phyloP scores from a whole-genome alignment of 2,329 filamentous ascomycete species.

The Colletotrichum paranaense region DNA sequence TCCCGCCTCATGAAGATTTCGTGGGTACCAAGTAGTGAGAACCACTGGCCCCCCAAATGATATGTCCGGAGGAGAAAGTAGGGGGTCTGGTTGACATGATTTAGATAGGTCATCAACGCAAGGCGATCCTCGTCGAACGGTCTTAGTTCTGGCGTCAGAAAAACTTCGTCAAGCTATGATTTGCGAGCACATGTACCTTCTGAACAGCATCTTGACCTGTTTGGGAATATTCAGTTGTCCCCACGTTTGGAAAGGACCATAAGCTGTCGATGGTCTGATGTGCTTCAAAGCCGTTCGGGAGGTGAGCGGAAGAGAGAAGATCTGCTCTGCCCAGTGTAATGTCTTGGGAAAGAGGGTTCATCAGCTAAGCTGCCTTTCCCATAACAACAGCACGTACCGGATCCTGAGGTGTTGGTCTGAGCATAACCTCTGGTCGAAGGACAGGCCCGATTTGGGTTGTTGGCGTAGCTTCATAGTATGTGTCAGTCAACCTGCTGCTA shows the following conservation, averaged over 20 bases:
- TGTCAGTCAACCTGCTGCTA: neutral
- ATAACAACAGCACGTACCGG: conserved; percentile 25
- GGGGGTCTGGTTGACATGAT: conserved; percentile 54
- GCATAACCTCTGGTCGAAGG: conserved; percentile 46
- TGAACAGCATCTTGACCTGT: conserved; percentile 64
- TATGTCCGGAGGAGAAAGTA: conserved; percentile 60
- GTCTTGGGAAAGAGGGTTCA: conserved; percentile 47
- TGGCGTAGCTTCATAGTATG: conserved; percentile 45
- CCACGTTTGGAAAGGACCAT: conserved; percentile 57
- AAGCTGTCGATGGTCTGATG: conserved; percentile 51
- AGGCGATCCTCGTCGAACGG: conserved; percentile 57
- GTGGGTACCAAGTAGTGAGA: conserved; percentile 63
- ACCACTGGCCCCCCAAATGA: conserved; percentile 53
- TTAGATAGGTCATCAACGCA: conserved; percentile 64
- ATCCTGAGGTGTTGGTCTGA: conserved; percentile 40
- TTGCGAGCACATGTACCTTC: conserved; percentile 54
- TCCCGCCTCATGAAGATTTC: conserved; percentile 65
- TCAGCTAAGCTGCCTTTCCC: neutral
- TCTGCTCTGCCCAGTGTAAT: conserved; percentile 70
- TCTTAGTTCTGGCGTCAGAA: conserved; percentile 3
- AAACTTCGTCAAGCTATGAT: conserved; percentile 5
- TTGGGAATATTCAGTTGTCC: conserved; percentile 56
- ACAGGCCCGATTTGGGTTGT: conserved; percentile 47
- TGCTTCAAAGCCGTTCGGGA: conserved; percentile 62
- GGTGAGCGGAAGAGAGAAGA: conserved; percentile 66